These are phyloP conservation scores for Dalbergia cultrata DNA, from an alignment of 306 rosid species.

Conservation along the genomic window DNA sequence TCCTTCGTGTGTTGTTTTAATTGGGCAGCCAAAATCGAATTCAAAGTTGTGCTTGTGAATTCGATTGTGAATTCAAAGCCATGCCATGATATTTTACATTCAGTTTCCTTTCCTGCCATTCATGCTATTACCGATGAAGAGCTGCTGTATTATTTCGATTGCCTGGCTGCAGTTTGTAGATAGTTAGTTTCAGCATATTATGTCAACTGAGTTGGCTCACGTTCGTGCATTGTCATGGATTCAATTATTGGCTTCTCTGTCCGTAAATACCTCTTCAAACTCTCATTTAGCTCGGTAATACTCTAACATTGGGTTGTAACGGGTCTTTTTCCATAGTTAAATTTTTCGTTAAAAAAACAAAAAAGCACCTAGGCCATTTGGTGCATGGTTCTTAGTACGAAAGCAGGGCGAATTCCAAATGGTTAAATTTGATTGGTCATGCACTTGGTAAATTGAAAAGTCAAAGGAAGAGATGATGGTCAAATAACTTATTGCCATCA, in stretches of 20 bases:
- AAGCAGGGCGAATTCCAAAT: no score
- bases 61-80: conserved; percentile 18
- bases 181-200: not conserved
- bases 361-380: not conserved
- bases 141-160: conserved; percentile 38
- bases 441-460: no score
- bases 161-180: conserved; percentile 21
- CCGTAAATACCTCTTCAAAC: not conserved
- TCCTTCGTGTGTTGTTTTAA: conserved; percentile 20
- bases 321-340: no score
- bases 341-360: no score
- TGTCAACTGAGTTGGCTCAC: not conserved
- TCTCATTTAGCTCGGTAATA: not conserved
- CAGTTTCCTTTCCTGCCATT: not conserved
- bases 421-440: no score
- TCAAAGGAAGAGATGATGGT: no score
- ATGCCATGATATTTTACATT: conserved; percentile 43
- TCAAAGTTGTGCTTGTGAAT: conserved; percentile 24
- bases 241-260: not conserved
- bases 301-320: not conserved
- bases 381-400: no score
- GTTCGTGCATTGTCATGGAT: not conserved
- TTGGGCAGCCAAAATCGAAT: conserved; percentile 14
- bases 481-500: no score
- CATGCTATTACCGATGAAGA: conserved; percentile 26